Conservation (phyloP, 2,329 filamentous ascomycete genomes). For the Dactylellina parvicollis region DNA sequence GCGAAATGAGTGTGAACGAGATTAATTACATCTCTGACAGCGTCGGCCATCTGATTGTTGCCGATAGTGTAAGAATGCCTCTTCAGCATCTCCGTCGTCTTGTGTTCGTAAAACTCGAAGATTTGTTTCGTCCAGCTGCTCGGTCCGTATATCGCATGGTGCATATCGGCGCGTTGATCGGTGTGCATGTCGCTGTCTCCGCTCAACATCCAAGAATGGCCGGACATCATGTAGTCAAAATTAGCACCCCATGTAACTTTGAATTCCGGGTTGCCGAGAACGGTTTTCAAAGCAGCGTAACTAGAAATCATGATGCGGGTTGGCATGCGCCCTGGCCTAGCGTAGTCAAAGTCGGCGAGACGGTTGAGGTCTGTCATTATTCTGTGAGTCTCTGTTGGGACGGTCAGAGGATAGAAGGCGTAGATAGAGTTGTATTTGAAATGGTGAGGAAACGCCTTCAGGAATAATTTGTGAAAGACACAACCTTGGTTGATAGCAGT, state of each 20-base stretch:
- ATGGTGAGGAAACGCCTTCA: constrained; percentile 81
- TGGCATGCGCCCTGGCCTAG: constrained; percentile 68
- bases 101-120: constrained; percentile 74
- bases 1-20: constrained; percentile 68
- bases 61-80: constrained; percentile 74
- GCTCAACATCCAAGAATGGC: constrained; percentile 68
- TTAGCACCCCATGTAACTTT: constrained; percentile 72
- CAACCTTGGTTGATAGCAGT: constrained; percentile 80
- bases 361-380: constrained; percentile 76
- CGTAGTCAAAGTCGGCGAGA: constrained; percentile 73
- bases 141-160: constrained; percentile 68
- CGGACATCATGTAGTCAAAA: constrained; percentile 71
- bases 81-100: constrained; percentile 70
- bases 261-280: constrained; percentile 73
- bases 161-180: constrained; percentile 67
- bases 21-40: constrained; percentile 71
- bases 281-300: constrained; percentile 70
- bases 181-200: constrained; percentile 66
- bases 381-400: constrained; percentile 76
- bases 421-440: constrained; percentile 82
- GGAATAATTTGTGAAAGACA: constrained; percentile 84
- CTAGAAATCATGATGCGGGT: constrained; percentile 69
- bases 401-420: constrained; percentile 77
- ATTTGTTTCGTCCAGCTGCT: constrained; percentile 72
- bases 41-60: constrained; percentile 71